A percentile compares a stretch with the other conserved stretches of the same genome.
Conservation (phyloP, 2,329 filamentous ascomycete species). For the Chrysoporthe cubensis region DNA sequence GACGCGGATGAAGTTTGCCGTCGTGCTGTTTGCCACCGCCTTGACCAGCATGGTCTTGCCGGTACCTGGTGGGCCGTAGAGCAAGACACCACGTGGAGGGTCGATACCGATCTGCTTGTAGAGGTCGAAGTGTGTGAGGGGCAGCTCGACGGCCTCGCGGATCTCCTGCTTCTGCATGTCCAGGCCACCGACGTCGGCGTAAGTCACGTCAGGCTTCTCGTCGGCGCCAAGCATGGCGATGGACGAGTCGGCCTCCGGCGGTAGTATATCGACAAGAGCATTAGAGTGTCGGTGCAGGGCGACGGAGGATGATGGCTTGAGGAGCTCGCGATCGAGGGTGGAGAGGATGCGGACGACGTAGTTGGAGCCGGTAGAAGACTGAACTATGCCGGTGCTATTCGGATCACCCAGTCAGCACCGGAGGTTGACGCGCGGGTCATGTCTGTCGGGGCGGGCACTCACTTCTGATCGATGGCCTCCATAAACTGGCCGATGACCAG, state of each 20-base stretch:
- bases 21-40: slow-evolving; percentile 97
- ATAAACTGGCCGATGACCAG: slow-evolving; percentile 99
- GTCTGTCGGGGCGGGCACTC: slow-evolving; percentile 41
- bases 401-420: slow-evolving; percentile 7
- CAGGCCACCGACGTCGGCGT: slow-evolving; percentile 94
- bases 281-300: slow-evolving; percentile 98
- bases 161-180: slow-evolving; percentile 99
- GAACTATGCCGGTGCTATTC: slow-evolving; percentile 89
- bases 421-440: slow-evolving; percentile 8
- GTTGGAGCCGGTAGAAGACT: slow-evolving; percentile 97
- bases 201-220: slow-evolving; percentile 98
- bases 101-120: slow-evolving; percentile 99
- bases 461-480: slow-evolving; percentile 99
- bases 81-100: slow-evolving; percentile 90
- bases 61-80: slow-evolving; percentile 94
- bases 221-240: slow-evolving; percentile 97
- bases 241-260: slow-evolving; percentile 97
- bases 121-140: slow-evolving; percentile 95
- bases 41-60: slow-evolving; percentile 98
- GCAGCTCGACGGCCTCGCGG: slow-evolving; percentile 93
- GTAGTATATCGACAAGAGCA: slow-evolving; percentile 95
- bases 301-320: slow-evolving; percentile 97
- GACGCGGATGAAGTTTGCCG: slow-evolving; percentile 96
- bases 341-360: slow-evolving; percentile 98
- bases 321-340: slow-evolving; percentile 94